Base-by-base conservation (phyloP, 73 alveolate genomes). In the Symbiodinium pilosum region DNA sequence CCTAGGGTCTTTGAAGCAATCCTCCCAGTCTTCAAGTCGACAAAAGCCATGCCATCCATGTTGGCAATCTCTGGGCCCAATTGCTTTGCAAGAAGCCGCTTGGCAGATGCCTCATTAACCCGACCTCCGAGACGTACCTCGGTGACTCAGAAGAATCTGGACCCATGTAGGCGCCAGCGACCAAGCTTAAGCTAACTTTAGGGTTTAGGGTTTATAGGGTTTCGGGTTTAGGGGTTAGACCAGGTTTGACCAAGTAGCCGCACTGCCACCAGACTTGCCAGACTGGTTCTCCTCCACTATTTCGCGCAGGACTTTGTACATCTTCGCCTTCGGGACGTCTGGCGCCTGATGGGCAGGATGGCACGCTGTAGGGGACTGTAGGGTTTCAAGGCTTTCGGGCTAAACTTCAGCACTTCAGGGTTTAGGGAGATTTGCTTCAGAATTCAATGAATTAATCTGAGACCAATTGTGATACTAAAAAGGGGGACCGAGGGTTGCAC, bases 21-120 rank as follows among this genome's bases (percentile, higher is more conserved):
- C 24, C 47, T 69, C 16, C 95, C 95, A n/a, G 95, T 88, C 39
- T 44, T 40, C 20, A 64, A 71, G 51, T 88, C 77, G 75, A 88
- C 21, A 14, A 88, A 88, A 20, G 38, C 86, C 0, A 30, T 42
- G n/a, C 20, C 7, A 5, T 20, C 21, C 18, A 64, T 5, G 81
- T 64, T 64, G 38, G 5, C 34, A 26, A 24, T 9, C 24, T 64
- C 28, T 21, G 44, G 73, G 16, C 77, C 86, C 41, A 88, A 24
- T 30, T 88, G 95, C 87, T 88, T 88, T 26, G 86, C 86, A 43
- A 88, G 95, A n/a, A 88, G 34, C 47, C 68, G 41, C 44, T 88
- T 88, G 3, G 86, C 87, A 5, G 41, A 52, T 24, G 73, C 86
- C 36, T 88, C 95, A 28, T 84, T 83, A 4, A 88, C 86, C 11